These are phyloP conservation scores for Lycium barbarum DNA, from an alignment of 257 asterid species.

Conservation along the genomic window DNA sequence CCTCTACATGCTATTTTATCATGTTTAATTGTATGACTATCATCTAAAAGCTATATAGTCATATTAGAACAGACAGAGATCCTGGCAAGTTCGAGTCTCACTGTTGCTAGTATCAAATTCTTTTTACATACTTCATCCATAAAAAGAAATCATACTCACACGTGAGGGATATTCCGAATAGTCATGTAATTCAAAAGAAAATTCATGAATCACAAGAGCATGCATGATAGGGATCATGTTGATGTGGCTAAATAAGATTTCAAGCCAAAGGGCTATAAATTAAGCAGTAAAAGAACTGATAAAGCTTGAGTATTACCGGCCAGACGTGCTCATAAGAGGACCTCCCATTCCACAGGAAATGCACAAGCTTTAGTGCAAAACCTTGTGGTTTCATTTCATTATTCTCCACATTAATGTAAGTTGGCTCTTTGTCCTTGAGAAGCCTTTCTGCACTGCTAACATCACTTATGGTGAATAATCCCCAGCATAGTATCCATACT, in stretches of 20 bases:
- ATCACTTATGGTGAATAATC: slow-evolving; percentile 29
- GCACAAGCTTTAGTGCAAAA: slow-evolving; percentile 30
- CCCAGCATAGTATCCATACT: slow-evolving; percentile 41
- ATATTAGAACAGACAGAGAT: not conserved
- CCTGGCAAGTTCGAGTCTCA: not conserved
- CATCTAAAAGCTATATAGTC: not conserved
- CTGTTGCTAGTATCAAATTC: no score
- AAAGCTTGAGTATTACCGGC: slow-evolving; percentile 36
- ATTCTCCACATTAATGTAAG: slow-evolving; percentile 31
- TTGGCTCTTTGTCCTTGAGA: slow-evolving; percentile 31
- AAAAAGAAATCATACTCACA: not conserved
- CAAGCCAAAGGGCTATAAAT: no score
- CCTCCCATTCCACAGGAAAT: slow-evolving; percentile 47
- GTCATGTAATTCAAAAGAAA: no score
- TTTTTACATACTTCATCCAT: not conserved
- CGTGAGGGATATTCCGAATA: no score
- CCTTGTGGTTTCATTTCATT: slow-evolving; percentile 37
- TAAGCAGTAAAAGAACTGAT: no score
- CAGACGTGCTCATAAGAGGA: slow-evolving; percentile 48
- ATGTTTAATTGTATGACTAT: not conserved
- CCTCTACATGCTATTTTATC: not conserved
- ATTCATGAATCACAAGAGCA: no score
- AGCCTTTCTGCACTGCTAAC: slow-evolving; percentile 41
- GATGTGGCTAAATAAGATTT: no score
- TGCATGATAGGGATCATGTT: no score